Percentiles rank a stretch among this genome's conserved stretches.
Conservation (phyloP, 2,329 filamentous ascomycete species). For the Cladophialophora chaetospira region DNA sequence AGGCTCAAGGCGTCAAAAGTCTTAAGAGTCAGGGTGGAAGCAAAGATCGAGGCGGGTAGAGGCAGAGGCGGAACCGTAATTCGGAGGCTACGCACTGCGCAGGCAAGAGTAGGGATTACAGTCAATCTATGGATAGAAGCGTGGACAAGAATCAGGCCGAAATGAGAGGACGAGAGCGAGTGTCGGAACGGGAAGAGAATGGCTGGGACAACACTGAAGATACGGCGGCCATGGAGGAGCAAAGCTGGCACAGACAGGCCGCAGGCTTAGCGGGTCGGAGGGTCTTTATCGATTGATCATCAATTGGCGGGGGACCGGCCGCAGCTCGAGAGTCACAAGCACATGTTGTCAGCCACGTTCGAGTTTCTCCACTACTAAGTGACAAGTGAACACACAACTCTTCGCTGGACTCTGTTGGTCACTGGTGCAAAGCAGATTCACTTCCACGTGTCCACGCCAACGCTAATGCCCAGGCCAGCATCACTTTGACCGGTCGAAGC, state of each 20-base stretch:
- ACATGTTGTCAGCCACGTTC: background rate
- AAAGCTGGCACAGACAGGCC: no score
- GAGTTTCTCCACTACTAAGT: background rate
- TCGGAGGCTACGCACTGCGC: background rate
- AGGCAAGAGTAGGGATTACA: background rate
- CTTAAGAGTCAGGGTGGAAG: background rate
- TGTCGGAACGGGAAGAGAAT: constrained; percentile 5
- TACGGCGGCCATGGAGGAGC: no score
- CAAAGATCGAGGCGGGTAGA: background rate
- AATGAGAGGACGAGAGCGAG: constrained; percentile 13
- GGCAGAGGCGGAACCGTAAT: background rate
- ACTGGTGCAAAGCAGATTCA: constrained; percentile 6
- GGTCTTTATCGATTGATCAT: constrained; percentile 11
- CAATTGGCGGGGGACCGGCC: background rate
- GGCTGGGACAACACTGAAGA: background rate
- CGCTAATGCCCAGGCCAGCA: constrained; percentile 31
- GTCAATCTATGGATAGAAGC: background rate
- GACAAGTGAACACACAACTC: background rate
- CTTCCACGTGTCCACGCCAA: constrained; percentile 28
- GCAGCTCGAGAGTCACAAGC: constrained; percentile 6
- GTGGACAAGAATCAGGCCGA: constrained; percentile 10
- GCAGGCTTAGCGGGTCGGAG: no score
- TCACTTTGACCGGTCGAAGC: constrained; percentile 15
- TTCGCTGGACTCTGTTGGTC: background rate
- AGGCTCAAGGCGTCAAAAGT: background rate